Base-by-base conservation (phyloP, 1,284 basidiomycete genomes). In the Ustilago cynodontis region DNA sequence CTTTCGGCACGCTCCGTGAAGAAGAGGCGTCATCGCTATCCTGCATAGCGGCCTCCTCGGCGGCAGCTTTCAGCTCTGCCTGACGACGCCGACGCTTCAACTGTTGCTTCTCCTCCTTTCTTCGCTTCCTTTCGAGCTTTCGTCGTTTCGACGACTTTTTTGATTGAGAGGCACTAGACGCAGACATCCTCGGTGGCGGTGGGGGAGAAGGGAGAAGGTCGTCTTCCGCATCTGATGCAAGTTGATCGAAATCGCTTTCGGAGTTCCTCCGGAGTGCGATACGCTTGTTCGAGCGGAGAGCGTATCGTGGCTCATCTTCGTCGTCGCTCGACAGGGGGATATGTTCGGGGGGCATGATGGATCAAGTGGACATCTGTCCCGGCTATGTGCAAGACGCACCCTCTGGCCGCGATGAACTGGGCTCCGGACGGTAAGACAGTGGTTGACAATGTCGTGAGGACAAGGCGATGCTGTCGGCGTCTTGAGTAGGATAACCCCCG, bases 291-390 rank as follows among this genome's bases (percentile, higher is more conserved):
- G 53, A 50, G 35, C 53, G 50, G 22, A 65, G 61, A 11, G 53
- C 58, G 29, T 61, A 57, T 39, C 22, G 33, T 2, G 28, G 13
- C 18, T 61, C 72, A 39, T 71, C 63, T 35, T 70, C 67, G 20
- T 68, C 66, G 7, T 54, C 2, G 9, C 29, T 45, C 7, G 59
- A 52, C 7, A 67, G 26, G 7, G 72, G 63, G 18, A 75, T 18
- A 11, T 45, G 52, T 16, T 51, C 45, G 2, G 68, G 43, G 20
- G 72, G 59, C 72, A 75, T 75, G 24, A 18, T 58, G 18, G 24
- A 47, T 39, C 22, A 31, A 10, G 13, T 26, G 47, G 24, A 28
- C 47, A 49, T 49, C 24, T n/a, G 47, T 11, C 24, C n/a, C 47
- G 20, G 47, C 24, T 2, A 8, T 8, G 26, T 24, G 24, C 47